These are phyloP conservation scores for Cercospora sp. DNA, from an alignment of 2,329 filamentous ascomycete genomes.

Conservation along the genomic window DNA sequence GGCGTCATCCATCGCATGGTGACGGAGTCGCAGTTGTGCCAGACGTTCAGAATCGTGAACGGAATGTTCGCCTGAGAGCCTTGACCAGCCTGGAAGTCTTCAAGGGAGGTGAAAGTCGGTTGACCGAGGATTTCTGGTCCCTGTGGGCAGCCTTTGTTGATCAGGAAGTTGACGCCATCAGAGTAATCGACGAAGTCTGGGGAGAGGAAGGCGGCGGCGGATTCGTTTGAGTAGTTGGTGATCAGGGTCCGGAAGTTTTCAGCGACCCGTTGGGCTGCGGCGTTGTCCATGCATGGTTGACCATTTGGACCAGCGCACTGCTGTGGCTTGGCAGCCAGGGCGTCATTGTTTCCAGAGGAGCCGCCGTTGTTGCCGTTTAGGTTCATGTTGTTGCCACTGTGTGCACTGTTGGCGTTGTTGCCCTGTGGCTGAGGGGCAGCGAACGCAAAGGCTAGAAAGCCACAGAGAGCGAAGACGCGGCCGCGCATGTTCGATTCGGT, in stretches of 20 bases:
- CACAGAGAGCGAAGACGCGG: not conserved
- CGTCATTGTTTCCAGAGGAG: not conserved
- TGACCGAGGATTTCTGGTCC: conserved; percentile 28
- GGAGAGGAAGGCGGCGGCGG: conserved; percentile 29
- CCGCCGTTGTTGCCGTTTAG: conserved; percentile 8
- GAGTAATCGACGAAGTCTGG: conserved; percentile 36
- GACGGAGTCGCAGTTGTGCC: conserved; percentile 37
- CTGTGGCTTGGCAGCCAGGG: not conserved
- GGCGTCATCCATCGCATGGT: conserved; percentile 35
- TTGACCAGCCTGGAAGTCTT: conserved; percentile 34
- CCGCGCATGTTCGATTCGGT: not conserved
- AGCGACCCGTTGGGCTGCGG: conserved; percentile 30
- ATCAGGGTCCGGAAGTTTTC: conserved; percentile 37
- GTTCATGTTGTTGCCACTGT: not conserved
- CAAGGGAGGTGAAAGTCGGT: conserved; percentile 34
- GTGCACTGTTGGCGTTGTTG: not conserved
- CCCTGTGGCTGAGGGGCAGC: not conserved
- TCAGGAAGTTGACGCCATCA: conserved; percentile 36
- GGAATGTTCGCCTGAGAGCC: conserved; percentile 35
- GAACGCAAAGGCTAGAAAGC: not conserved
- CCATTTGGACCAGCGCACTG: conserved; percentile 10
- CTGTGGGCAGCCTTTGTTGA: conserved; percentile 33
- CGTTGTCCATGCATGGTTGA: conserved; percentile 31
- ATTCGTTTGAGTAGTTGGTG: conserved; percentile 33
- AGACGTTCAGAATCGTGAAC: conserved; percentile 37